phyloP scores from a whole-genome alignment of 345 rosid species.

The Durio zibethinus region DNA sequence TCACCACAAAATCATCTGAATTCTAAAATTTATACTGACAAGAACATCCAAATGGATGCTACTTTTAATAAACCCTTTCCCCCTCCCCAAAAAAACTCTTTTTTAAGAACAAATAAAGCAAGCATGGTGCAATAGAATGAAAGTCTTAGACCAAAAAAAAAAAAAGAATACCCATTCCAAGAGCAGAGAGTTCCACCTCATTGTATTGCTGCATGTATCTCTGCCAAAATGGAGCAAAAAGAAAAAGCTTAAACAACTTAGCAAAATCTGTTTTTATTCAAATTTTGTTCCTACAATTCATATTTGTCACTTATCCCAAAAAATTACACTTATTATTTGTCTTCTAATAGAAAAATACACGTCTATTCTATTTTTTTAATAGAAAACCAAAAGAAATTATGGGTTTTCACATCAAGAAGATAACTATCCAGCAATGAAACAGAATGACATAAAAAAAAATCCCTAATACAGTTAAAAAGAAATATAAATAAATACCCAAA shows the following conservation, averaged over 20 bases:
- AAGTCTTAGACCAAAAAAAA: background rate
- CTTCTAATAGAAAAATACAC: no score
- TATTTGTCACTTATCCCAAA: background rate
- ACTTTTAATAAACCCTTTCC: no score
- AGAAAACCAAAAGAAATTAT: background rate
- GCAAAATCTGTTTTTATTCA: background rate
- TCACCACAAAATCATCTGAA: background rate
- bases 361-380: background rate
- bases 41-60: background rate
- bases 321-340: background rate
- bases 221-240: slow-evolving; percentile 33
- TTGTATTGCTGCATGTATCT: slow-evolving; percentile 71
- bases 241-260: background rate
- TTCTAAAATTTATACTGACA: background rate
- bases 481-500: background rate
- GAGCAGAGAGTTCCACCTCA: slow-evolving; percentile 71
- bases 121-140: background rate
- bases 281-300: background rate
- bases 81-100: background rate
- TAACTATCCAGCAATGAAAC: background rate
- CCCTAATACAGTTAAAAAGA: background rate
- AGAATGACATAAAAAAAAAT: background rate
- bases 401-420: background rate
- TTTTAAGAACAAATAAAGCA: background rate
- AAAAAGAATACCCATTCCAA: slow-evolving; percentile 60